phyloP scores from a whole-genome alignment of 2,329 filamentous ascomycete species.

The Rhynchosporium secalis region DNA sequence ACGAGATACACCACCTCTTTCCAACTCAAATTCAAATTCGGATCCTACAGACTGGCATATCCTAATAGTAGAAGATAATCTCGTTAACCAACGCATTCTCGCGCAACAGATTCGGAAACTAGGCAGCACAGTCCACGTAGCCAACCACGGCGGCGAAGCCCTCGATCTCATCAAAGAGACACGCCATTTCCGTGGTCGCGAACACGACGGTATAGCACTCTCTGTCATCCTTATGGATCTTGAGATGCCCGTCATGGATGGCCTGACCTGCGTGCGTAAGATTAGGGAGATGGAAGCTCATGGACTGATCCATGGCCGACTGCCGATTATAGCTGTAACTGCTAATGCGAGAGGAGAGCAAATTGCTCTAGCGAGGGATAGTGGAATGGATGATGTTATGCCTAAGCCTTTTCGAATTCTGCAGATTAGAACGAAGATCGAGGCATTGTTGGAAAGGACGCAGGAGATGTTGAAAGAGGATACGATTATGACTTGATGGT shows the following conservation, averaged over 20 bases:
- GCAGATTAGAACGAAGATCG: constrained; percentile 66
- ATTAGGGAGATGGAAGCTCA: constrained; percentile 67
- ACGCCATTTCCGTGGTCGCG: not conserved
- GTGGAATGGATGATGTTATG: constrained; percentile 76
- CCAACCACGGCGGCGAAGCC: constrained; percentile 64
- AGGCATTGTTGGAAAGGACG: constrained; percentile 42
- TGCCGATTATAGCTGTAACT: constrained; percentile 74
- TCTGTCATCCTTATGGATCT: constrained; percentile 76
- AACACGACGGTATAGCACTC: constrained; percentile 45
- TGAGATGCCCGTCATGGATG: constrained; percentile 82
- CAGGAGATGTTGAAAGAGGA: not conserved
- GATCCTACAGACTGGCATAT: constrained; percentile 36
- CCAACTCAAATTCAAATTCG: not conserved
- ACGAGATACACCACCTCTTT: not conserved
- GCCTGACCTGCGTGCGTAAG: constrained; percentile 66
- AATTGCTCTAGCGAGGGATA: constrained; percentile 64
- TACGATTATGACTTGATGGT: constrained; percentile 3
- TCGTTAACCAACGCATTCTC: constrained; percentile 60
- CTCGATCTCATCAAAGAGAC: constrained; percentile 56
- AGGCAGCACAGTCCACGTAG: constrained; percentile 59
- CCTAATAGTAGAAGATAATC: constrained; percentile 60
- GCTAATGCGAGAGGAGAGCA: constrained; percentile 75
- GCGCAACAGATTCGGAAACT: constrained; percentile 52
- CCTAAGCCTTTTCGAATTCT: constrained; percentile 74
- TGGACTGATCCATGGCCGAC: constrained; percentile 58